Conservation (phyloP, 768 basidiomycete genomes). For the Collybia sp. region DNA sequence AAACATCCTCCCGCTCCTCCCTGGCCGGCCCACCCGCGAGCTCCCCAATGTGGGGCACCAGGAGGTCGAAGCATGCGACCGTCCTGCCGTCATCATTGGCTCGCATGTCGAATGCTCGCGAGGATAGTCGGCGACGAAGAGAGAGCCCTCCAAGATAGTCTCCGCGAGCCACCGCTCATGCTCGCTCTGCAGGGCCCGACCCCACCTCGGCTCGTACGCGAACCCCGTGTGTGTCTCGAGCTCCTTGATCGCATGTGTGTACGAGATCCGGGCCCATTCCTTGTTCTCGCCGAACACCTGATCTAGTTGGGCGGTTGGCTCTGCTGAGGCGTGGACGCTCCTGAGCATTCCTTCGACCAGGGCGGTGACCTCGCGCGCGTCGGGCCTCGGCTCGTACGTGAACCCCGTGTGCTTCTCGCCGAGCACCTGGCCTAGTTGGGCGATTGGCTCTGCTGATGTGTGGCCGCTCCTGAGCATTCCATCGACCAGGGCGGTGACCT, state of each 20-base stretch:
- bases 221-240: conserved; percentile 48
- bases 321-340: conserved; percentile 7
- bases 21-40: conserved; percentile 89
- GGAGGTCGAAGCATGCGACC: conserved; percentile 93
- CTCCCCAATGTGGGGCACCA: conserved; percentile 87
- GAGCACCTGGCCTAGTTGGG: too few species aligned
- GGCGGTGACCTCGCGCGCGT: conserved; percentile 33
- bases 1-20: conserved; percentile 60
- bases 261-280: conserved; percentile 73
- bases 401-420: too few species aligned
- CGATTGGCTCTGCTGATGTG: background rate
- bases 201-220: conserved; percentile 59
- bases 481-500: conserved; percentile 36
- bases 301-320: conserved; percentile 21
- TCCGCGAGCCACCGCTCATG: conserved; percentile 92
- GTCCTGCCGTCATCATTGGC: conserved; percentile 50
- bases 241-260: conserved; percentile 67
- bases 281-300: conserved; percentile 24
- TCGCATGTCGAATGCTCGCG: conserved; percentile 84
- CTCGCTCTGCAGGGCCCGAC: conserved; percentile 73
- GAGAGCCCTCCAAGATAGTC: conserved; percentile 59
- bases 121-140: conserved; percentile 94
- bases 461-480: conserved; percentile 21
- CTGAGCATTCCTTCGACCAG: conserved; percentile 32
- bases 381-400: too few species aligned